Evolutionary conservation across 768 basidiomycete genomes (phyloP).

Genomic region (Suillus occidentalis): DNA sequence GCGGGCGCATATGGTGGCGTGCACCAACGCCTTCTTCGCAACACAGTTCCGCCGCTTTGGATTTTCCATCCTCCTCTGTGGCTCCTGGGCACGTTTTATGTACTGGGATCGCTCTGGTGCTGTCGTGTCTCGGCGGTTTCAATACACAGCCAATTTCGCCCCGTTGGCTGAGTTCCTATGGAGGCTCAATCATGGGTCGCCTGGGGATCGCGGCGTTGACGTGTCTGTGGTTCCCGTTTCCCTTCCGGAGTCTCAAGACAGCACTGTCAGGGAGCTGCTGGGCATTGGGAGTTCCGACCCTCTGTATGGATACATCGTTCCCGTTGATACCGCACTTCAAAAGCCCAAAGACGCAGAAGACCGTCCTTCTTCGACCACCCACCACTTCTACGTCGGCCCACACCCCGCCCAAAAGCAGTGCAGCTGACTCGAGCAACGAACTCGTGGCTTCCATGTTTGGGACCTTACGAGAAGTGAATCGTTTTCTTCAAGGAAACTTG

Average conservation of each 20-base stretch:
- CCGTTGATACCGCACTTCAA: background rate
- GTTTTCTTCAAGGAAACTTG: slow-evolving; percentile 36
- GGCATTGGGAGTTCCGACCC: background rate
- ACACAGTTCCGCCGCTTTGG: slow-evolving; percentile 32
- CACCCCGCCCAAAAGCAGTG: background rate
- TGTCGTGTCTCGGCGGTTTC: slow-evolving; percentile 25
- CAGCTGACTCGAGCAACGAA: background rate
- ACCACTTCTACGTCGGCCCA: background rate
- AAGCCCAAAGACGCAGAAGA: background rate
- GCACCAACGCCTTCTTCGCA: background rate
- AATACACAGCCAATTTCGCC: slow-evolving; percentile 17
- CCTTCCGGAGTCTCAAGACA: slow-evolving; percentile 9
- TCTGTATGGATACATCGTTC: background rate
- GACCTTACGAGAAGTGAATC: background rate
- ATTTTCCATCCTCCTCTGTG: slow-evolving; percentile 32
- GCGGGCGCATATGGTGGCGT: background rate
- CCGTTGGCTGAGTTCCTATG: slow-evolving; percentile 27
- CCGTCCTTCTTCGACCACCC: background rate
- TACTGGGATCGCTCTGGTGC: slow-evolving; percentile 37
- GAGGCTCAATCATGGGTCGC: slow-evolving; percentile 20
- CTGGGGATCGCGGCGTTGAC: slow-evolving; percentile 24
- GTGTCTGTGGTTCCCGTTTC: slow-evolving; percentile 21
- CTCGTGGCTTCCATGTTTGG: background rate
- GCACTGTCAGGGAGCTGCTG: background rate
- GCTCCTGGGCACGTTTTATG: slow-evolving; percentile 28